Conservation (phyloP, 2,329 filamentous ascomycete genomes). For the Phoma sp. region DNA sequence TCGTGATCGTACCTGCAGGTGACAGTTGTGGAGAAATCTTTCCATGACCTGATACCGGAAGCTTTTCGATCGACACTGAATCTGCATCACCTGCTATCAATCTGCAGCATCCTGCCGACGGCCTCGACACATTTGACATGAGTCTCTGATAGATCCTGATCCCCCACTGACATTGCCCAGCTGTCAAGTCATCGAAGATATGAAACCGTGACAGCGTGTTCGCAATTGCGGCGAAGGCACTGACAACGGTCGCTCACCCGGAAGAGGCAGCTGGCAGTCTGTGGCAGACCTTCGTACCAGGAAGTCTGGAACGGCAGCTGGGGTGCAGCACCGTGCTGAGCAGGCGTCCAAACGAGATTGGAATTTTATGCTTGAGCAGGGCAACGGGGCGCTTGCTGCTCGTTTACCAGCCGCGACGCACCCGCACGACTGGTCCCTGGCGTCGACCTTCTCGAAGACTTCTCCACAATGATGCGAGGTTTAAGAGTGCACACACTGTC, state of each 20-base stretch:
- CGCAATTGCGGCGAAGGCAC: conserved; percentile 30
- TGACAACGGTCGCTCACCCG: conserved; percentile 30
- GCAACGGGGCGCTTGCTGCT: conserved; percentile 30
- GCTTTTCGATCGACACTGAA: conserved; percentile 16
- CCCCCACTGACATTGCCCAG: conserved; percentile 2
- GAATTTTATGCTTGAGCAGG: conserved; percentile 40
- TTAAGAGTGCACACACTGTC: conserved; percentile 27
- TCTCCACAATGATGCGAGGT: conserved; percentile 43
- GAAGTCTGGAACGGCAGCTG: conserved; percentile 34
- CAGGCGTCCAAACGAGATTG: conserved; percentile 37
- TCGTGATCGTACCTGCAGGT: conserved; percentile 17
- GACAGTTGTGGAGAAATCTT: conserved; percentile 15
- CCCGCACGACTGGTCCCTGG: conserved; percentile 42
- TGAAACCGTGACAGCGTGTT: conserved; percentile 40
- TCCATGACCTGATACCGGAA: conserved; percentile 12
- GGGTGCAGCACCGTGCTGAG: conserved; percentile 22
- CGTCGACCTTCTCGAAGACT: conserved; percentile 37
- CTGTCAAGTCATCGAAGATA: conserved; percentile 16
- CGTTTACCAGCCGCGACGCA: conserved; percentile 39
- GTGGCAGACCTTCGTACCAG: conserved; percentile 29
- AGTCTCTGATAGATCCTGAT: conserved; percentile 20
- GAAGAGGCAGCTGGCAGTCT: conserved; percentile 39
- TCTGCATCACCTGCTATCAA: conserved; percentile 12
- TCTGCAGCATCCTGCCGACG: conserved; percentile 17
- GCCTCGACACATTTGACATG: conserved; percentile 27